These are phyloP conservation scores for Lactarius vividus DNA, from an alignment of 768 basidiomycete species.

Conservation along the genomic window DNA sequence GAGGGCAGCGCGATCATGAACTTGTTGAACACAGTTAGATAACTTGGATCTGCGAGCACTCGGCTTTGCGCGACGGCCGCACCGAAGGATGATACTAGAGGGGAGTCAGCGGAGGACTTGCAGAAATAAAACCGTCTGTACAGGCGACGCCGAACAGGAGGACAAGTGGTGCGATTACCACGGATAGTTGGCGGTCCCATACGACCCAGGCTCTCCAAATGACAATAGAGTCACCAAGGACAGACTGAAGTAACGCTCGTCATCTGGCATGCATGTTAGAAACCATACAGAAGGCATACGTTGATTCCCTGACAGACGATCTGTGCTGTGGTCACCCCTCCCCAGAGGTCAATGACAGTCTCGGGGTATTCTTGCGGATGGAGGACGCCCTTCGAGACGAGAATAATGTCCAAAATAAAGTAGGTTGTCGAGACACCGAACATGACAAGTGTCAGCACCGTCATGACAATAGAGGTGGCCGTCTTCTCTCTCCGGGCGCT, in stretches of 20 bases:
- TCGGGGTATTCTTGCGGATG: slow-evolving; percentile 8
- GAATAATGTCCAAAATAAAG: slow-evolving; percentile 12
- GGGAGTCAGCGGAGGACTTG: background rate
- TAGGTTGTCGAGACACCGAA: slow-evolving; percentile 15
- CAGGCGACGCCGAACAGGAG: slow-evolving; percentile 20
- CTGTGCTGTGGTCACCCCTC: background rate
- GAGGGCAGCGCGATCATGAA: slow-evolving; percentile 9
- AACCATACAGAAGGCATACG: slow-evolving; percentile 1
- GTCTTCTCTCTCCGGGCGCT: slow-evolving; percentile 19
- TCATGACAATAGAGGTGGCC: slow-evolving; percentile 3
- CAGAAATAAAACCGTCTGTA: slow-evolving; percentile 1
- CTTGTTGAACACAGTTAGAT: background rate
- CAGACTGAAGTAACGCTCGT: slow-evolving; percentile 1
- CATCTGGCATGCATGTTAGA: background rate
- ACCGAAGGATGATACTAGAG: slow-evolving; percentile 14
- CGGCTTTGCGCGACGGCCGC: slow-evolving; percentile 6
- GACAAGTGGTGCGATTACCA: slow-evolving; percentile 14
- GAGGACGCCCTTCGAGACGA: slow-evolving; percentile 11
- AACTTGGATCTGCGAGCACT: background rate
- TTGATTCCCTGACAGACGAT: slow-evolving; percentile 13
- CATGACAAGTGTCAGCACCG: slow-evolving; percentile 18
- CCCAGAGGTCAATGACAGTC: slow-evolving; percentile 1
- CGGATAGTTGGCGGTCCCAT: slow-evolving; percentile 11
- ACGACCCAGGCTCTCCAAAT: slow-evolving; percentile 27
- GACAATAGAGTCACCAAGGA: slow-evolving; percentile 22